Base-by-base conservation (phyloP, 1,284 basidiomycete genomes). In the Cutaneotrichosporon dermatis region DNA sequence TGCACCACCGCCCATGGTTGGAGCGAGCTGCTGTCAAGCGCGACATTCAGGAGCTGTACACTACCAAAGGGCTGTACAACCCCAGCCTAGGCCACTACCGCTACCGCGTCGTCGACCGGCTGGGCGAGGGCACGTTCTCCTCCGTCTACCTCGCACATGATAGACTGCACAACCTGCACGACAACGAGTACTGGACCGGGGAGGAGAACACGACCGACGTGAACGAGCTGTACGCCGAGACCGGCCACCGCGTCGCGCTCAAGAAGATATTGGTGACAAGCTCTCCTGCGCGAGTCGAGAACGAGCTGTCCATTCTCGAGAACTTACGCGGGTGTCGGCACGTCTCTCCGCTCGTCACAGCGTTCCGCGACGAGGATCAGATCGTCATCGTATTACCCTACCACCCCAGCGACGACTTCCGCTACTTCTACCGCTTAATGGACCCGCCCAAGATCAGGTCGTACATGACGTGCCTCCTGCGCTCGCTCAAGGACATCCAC, bases 181-280 rank as follows among this genome's bases (percentile, higher is more conserved):
- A 92, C 77, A 97, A 98, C 75, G 70, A 79, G 8, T 81, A 84
- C 15, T 97, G 95, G 94, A 83, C 83, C 81, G n/a, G 78, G 80
- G 72, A 79, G 10, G 86, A 84, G 16, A 78, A 45, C 79, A 79
- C 55, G 72, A 44, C 46, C 2, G 25, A 44, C 13, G 8, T 5
- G 11, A 51, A 57, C 37, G 50, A 52, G 35, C 43, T 63, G 9
- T 58, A 53, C 50, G 49, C 54, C 39, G 35, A 45, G 3, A 45
- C 56, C 3, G 50, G 37, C 6, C 78, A 89, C 13, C 92, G 89
- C 70, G 93, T 99, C 43, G 95, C 95, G 0, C 82, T 99, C 69
- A 99, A 99, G 80, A 86, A 94, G 68, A 98, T 99, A 73, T 92
- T 98, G 73, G 94, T 94, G 34, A 99, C 95, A 0, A 94, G 90